Base-by-base conservation (phyloP, 257 asterid species). In the Solanum chaucha region DNA sequence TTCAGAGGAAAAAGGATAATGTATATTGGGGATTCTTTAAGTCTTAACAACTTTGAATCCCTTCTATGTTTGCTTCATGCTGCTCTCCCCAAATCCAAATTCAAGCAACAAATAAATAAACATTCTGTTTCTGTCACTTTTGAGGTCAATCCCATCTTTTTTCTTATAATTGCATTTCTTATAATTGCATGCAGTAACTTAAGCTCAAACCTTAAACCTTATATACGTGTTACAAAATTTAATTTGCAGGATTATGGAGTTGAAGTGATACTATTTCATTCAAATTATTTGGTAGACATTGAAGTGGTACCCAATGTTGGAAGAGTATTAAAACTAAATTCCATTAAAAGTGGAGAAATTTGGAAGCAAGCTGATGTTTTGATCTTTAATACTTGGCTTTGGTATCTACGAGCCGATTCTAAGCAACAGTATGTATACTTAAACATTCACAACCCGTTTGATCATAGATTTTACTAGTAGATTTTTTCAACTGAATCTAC, bases 1-100 rank as follows among this genome's bases (percentile, higher is more conserved):
- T 81, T 91, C 89, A 92, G 64, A 90, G 95, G 95, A 0, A 93
- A 94, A 82, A 90, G 87, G 24, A 91, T 94, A 0, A 91, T 94
- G 95, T 94, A 91, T 26, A 44, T 94, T 24, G 98, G 98, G 68
- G 98, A 94, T 80, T 94, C 98, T 7, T 89, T 94, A 70, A 94
- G 96, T 88, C 85, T 71, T 0, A 92, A 94, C 86, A 93, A 92
- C 0, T 92, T 91, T 92, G 87, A 87, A 65, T 94, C 98, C 59
- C 88, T 93, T 14, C n/a, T 92, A 11, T 94, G 98, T 84, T 88
- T 94, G 58, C 92, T 94, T 4, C 88, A 86, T 64, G 73, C 71
- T 71, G 91, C 91, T 1, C 91, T 44, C 1, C 90, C 87, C 1
- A 85, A 83, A 17, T 41, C 90, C 22, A 85, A 90, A 22, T 84